phyloP scores from a whole-genome alignment of 345 rosid genomes.

The Cardamine resedifolia region DNA sequence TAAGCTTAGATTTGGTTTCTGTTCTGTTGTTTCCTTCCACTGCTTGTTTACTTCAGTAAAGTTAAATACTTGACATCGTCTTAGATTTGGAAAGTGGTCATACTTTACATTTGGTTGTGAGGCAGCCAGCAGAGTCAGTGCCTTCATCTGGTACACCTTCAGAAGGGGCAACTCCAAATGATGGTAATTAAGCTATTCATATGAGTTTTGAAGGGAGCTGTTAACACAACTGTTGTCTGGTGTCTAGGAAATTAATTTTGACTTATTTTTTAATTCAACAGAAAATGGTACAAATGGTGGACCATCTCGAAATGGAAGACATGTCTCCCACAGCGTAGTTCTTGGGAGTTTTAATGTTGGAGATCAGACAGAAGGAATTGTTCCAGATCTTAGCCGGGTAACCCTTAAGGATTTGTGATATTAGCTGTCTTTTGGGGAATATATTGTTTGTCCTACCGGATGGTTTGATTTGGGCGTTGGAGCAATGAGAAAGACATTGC shows the following conservation, averaged over 20 bases:
- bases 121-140: constrained; percentile 66
- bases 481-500: background rate
- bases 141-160: constrained; percentile 56
- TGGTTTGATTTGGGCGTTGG: constrained; percentile 21
- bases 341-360: constrained; percentile 81
- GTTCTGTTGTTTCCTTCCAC: background rate
- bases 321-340: constrained; percentile 81
- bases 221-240: background rate
- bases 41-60: background rate
- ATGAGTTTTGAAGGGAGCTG: constrained; percentile 4
- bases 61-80: constrained; percentile 45
- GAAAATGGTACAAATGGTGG: constrained; percentile 58
- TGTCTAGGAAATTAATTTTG: background rate
- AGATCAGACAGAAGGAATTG: constrained; percentile 72
- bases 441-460: background rate
- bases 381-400: constrained; percentile 71
- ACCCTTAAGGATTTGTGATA: constrained; percentile 12
- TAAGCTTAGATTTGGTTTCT: constrained; percentile 9
- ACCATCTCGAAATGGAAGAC: constrained; percentile 61
- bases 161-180: constrained; percentile 50
- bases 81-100: constrained; percentile 92
- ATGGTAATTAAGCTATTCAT: constrained; percentile 46
- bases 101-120: constrained; percentile 84
- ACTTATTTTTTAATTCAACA: constrained; percentile 38
- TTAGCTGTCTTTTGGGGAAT: background rate